Evolutionary conservation across 805 yeast species (phyloP), one percentile per base, ranked within the genome.

Genomic region (Ogataea salicorniae): DNA sequence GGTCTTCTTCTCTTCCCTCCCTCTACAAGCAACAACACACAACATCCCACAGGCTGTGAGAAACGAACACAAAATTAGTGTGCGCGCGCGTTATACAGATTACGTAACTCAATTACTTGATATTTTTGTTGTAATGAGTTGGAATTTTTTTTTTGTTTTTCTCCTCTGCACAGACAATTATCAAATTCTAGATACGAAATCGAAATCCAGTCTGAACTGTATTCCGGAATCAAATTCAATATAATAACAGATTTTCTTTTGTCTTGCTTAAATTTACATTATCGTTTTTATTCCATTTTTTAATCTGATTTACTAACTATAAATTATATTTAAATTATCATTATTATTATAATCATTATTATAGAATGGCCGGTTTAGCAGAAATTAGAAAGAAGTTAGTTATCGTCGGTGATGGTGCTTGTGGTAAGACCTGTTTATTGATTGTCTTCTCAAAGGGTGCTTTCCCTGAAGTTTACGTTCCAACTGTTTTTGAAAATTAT

Each of bases 361-460:
- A n/a, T 35, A 46, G 48, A 55, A 64, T 65, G 67, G 74, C 75
- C 56, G 73, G 77, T 62, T 70, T 75, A 55, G 78, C 80, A 57
- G 77, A 75, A 62, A 70, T 75, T 59, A 73, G 89, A 76, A 83
- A 85, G 73, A 89, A 89, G 72, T 78, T 89, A 64, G 97, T 90
- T 68, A 87, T 90, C 64, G 96, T 89, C 48, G 97, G 97, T 70
- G 97, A 89, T 69, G 97, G 97, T 81, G 96, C 96, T 49, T 90
- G 96, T 76, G 97, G 97, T 74, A 89, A 89, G 67, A 90, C 97
- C 7, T 90, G 96, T 79, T 74, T 89, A 60, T 77, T 89, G 68
- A 89, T 90, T 74, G 86, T 80, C 50, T 86, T 82, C 68, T 86
- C 86, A 60, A 88, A 84, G 73, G 96, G 89, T 63, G 87, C 83